phyloP scores from a whole-genome alignment of 164 flowering plant species.

The Litsea cubeba region DNA sequence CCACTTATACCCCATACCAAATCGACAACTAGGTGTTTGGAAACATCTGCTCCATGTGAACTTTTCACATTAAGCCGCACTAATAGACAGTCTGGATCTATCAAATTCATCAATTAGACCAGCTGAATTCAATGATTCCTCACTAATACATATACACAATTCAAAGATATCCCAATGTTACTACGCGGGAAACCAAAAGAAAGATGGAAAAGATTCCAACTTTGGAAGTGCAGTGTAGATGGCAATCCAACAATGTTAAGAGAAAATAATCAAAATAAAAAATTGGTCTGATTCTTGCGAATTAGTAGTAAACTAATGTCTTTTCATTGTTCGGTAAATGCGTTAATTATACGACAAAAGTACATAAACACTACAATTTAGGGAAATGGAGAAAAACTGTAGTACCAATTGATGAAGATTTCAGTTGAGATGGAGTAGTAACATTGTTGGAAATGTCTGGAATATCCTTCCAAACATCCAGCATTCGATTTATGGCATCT shows the following conservation, averaged over 20 bases:
- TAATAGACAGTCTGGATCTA: too few relatives aligned
- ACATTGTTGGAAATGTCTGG: conserved; percentile 4
- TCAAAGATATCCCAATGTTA: too few relatives aligned
- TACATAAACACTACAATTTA: too few relatives aligned
- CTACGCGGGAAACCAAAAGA: too few relatives aligned
- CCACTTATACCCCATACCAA: too few relatives aligned
- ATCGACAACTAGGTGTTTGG: not conserved
- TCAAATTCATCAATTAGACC: not conserved
- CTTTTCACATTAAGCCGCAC: too few relatives aligned
- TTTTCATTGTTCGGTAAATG: not conserved
- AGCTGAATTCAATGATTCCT: not conserved
- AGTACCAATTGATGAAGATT: conserved; percentile 64
- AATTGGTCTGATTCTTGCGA: not conserved
- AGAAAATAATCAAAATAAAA: not conserved
- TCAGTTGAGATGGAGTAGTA: conserved; percentile 47
- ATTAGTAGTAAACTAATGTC: not conserved
- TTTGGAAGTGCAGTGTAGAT: not conserved
- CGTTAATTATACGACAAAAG: not conserved
- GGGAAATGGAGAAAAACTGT: not conserved
- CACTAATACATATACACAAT: not conserved
- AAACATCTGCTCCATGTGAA: not conserved
- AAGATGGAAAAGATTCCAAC: too few relatives aligned
- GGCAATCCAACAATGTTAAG: not conserved
- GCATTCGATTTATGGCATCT: conserved; percentile 16
- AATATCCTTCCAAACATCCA: conserved; percentile 17